A percentile compares a stretch with the other conserved stretches of the same genome.
Conservation (phyloP, 495 filamentous ascomycete species). For the Entonaema liquescens region DNA sequence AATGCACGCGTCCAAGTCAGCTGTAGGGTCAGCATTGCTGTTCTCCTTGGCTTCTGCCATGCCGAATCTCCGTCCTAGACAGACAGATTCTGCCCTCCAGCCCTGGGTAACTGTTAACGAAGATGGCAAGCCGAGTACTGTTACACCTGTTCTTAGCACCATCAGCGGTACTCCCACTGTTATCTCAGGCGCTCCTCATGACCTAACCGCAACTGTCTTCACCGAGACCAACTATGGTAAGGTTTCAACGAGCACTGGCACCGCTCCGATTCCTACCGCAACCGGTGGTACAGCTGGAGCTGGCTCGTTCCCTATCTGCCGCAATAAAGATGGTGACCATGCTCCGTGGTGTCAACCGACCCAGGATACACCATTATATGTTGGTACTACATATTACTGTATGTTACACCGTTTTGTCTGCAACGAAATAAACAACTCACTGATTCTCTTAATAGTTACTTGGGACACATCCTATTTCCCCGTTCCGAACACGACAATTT, state of each 20-base stretch:
- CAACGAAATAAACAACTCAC: not conserved
- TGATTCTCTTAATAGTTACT: conserved; percentile 46
- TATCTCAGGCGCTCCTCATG: conserved; percentile 50
- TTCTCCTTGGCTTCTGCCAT: conserved; percentile 28
- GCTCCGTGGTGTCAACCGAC: conserved; percentile 55
- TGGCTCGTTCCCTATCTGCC: conserved; percentile 49
- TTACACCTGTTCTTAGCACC: conserved; percentile 53
- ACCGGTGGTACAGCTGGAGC: conserved; percentile 38
- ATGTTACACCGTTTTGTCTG: conserved; percentile 8
- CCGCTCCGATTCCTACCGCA: conserved; percentile 43
- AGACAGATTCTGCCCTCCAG: conserved; percentile 38
- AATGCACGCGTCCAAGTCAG: conserved; percentile 25
- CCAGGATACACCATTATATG: conserved; percentile 43
- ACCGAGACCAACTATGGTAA: conserved; percentile 46
- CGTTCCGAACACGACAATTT: conserved; percentile 47
- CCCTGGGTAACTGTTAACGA: conserved; percentile 55
- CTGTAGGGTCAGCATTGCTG: conserved; percentile 22
- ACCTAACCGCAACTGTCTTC: conserved; percentile 53
- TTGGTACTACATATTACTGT: conserved; percentile 53
- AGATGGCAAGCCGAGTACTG: conserved; percentile 47
- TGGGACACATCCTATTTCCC: conserved; percentile 57
- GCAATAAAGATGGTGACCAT: conserved; percentile 49
- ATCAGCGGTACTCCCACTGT: conserved; percentile 51
- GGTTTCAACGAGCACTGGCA: conserved; percentile 45
- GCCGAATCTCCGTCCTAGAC: conserved; percentile 34